Conservation (phyloP, 31 red algal genomes). For the Asparagopsis taxiformis region DNA sequence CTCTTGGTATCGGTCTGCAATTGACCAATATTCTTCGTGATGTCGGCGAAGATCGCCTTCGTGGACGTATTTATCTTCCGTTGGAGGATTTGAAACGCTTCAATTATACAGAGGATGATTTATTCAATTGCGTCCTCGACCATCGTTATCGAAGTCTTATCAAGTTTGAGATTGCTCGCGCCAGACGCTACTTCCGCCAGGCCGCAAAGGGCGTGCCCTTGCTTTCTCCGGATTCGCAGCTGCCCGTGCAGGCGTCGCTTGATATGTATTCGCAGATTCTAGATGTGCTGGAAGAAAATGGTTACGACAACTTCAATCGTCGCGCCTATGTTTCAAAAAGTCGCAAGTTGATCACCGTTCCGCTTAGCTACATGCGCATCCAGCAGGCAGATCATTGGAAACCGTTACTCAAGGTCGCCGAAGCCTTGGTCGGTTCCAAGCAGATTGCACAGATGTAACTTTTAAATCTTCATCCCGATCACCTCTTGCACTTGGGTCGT, state of each 20-base stretch:
- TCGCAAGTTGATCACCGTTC: constrained; percentile 77
- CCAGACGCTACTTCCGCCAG: constrained; percentile 78
- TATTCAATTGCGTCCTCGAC: constrained; percentile 87
- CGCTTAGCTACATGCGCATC: constrained; percentile 61
- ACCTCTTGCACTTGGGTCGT: not conserved
- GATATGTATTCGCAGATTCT: constrained; percentile 98
- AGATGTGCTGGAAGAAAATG: constrained; percentile 89
- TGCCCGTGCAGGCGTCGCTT: constrained; percentile 90
- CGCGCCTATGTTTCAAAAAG: constrained; percentile 87
- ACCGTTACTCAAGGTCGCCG: constrained; percentile 15
- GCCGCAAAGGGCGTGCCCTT: constrained; percentile 77
- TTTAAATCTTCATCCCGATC: not conserved
- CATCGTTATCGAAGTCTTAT: constrained; percentile 80
- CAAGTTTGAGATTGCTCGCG: constrained; percentile 95
- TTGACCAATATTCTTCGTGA: constrained; percentile 97
- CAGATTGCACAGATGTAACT: constrained; percentile 7
- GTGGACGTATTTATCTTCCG: constrained; percentile 95
- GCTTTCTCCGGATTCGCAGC: constrained; percentile 69
- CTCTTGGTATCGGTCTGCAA: constrained; percentile 90
- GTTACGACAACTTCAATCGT: constrained; percentile 93
- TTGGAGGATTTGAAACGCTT: constrained; percentile 87
- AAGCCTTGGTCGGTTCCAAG: constrained; percentile 18
- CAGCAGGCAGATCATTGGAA: constrained; percentile 31
- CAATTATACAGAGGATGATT: constrained; percentile 85
- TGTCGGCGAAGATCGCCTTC: constrained; percentile 95